Base-by-base conservation (phyloP, 345 rosid genomes). In the Zanthoxylum bungeanum region DNA sequence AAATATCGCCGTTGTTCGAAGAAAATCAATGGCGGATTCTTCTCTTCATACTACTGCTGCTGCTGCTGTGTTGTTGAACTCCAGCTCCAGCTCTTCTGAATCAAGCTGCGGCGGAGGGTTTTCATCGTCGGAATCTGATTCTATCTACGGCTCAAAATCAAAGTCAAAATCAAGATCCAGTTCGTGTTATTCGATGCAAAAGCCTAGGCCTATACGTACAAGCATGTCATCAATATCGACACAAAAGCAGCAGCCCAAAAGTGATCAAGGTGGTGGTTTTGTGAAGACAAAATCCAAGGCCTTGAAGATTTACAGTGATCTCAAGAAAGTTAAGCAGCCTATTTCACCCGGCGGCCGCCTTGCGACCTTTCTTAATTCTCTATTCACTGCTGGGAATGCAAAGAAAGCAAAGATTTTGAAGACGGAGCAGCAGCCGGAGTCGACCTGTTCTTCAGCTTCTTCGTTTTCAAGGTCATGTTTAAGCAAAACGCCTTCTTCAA, bases 391-490 rank as follows among this genome's bases (percentile, higher is more conserved):
- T 0, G 78, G 80, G n/a, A 83, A 77, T 73, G 52, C 80, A 4
- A 89, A 82, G 80, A 88, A 85, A 51, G 64, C 80, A 0, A 91
- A 85, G 66, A 76, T 73, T 58, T 57, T 68, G 64, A 78, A 85
- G 55, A 33, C 60, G 0, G 76, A 76, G 33, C 59, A 84, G 1
- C 79, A 62, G 8, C 73, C 68, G 44, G 74, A 79, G 24, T 61
- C 88, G 2, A 81, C 86, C 0, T 88, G 92, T 73, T 88, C 98
- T 16, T 88, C 99, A 1, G 86, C 96, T 2, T 88, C 98, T 4
- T 92, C 99, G 1, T 88, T 89, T 73, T 91, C 98, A 17, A 85
- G 97, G 52, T 92, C 99, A 11, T 92, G 98, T 66, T 73, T 89
- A 39, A 92, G 93, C 83, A 91, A 89, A 60, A 81, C 86, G 3